Evolutionary conservation across 129 eudicot species (phyloP).

Genomic region (Kitagawia praeruptora): DNA sequence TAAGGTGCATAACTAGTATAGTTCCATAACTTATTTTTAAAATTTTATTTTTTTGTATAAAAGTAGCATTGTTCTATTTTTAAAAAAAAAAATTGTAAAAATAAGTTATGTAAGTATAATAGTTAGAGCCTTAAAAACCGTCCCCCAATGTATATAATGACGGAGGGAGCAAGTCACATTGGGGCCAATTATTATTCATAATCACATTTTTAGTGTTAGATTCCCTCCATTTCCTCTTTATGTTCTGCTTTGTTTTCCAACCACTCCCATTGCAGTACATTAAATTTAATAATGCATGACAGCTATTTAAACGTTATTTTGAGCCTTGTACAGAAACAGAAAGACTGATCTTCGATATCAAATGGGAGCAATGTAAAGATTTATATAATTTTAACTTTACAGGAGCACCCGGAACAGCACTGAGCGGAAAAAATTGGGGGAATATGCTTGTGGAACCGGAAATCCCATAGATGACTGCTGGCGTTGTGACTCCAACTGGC

Average conservation of each 20-base stretch:
- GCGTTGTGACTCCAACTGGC: constrained; percentile 85
- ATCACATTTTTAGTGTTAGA: no score
- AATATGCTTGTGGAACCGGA: constrained; percentile 61
- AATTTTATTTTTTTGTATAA: no score
- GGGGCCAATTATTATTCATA: background rate
- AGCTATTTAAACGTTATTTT: background rate
- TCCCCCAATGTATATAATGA: no score
- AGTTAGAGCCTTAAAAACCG: no score
- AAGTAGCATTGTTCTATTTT: no score
- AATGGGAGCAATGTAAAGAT: constrained; percentile 1
- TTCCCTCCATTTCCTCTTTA: no score
- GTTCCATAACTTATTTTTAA: no score
- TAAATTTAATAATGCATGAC: background rate
- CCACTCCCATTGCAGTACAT: no score
- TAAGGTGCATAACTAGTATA: no score
- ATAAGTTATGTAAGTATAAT: no score
- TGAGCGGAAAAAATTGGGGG: constrained; percentile 60
- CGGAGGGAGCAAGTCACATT: background rate
- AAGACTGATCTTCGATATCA: background rate
- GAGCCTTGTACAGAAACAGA: background rate
- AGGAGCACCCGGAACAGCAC: constrained; percentile 75
- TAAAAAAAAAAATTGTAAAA: no score
- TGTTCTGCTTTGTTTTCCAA: no score
- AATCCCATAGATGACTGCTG: constrained; percentile 89
- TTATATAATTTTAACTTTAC: background rate